Evolutionary conservation across 1,284 basidiomycete species (phyloP), one percentile per base, ranked within the genome.

Genomic region (Microstroma glucosiphilum): DNA sequence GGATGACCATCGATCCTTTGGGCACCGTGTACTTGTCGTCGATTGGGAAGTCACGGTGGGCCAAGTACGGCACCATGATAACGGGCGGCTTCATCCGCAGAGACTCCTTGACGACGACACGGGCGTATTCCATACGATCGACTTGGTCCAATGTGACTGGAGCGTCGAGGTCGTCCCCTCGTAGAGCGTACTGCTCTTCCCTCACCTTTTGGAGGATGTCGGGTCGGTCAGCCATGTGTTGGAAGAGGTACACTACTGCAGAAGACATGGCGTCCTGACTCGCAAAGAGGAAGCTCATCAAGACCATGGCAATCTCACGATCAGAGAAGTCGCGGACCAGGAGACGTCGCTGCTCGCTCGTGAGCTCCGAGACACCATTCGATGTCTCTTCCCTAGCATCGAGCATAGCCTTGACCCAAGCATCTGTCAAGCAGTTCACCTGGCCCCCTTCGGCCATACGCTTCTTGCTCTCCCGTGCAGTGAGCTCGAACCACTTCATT

Each of bases 261-360:
- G 76, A 79, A 2, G 90, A 91, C 94, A 98, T 97, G 65, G 94
- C 94, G 79, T 98, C 94, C 82, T 98, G 94, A 26, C 89, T 91
- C 9, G 96, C 94, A 75, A 98, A 98, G 63, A 98, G 83, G 88
- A 98, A 98, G 21, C 90, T 92, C 43, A 81, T 76, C 75, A 98
- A 87, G 69, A 96, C 92, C 88, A 96, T 91, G 40, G 88, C 92
- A 85, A 98, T 98, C 82, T 98, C 94, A 72, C 86, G 85, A 80
- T 97, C 89, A 65, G 87, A 90, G 82, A 94, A 97, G 72, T 97
- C 91, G 69, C 85, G 85, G 17, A 80, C 69, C 19, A 80, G 76
- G 46, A 84, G 79, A 19, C 82, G 75, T 56, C 80, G 80, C 56
- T 81, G 79, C 66, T 82, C 79, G 42, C 64, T 69, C 30, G 58